phyloP scores from a whole-genome alignment of 2,329 filamentous ascomycete species.

The Aspergillus sp. region DNA sequence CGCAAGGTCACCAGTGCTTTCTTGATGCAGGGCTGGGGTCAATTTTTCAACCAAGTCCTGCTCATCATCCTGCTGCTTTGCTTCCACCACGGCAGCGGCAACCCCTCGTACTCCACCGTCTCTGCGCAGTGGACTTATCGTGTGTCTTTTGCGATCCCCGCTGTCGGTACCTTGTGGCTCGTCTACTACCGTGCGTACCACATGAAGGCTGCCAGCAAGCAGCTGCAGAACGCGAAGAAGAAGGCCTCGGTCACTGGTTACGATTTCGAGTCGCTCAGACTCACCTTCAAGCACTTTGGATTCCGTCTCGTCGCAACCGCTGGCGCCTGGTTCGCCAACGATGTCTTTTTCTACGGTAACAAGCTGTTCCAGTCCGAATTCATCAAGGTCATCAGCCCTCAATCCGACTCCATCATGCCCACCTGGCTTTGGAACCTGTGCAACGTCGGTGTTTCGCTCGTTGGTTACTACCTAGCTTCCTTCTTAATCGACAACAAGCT shows the following conservation, averaged over 20 bases:
- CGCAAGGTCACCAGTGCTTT: slow-evolving; percentile 95
- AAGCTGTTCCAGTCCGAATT: slow-evolving; percentile 95
- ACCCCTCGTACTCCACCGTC: slow-evolving; percentile 74
- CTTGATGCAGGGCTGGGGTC: slow-evolving; percentile 98
- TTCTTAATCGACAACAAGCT: slow-evolving; percentile 94
- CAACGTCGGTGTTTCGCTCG: slow-evolving; percentile 83
- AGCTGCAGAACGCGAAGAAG: slow-evolving; percentile 79
- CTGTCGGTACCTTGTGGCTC: slow-evolving; percentile 87
- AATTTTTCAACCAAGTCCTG: slow-evolving; percentile 89
- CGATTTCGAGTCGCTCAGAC: slow-evolving; percentile 76
- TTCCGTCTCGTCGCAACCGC: slow-evolving; percentile 83
- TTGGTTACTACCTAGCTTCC: slow-evolving; percentile 86
- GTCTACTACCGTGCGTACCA: slow-evolving; percentile 95
- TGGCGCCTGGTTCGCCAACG: slow-evolving; percentile 91
- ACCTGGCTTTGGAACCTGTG: slow-evolving; percentile 90
- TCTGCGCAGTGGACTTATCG: slow-evolving; percentile 89
- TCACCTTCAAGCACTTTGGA: slow-evolving; percentile 81
- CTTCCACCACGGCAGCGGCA: slow-evolving; percentile 77
- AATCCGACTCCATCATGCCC: slow-evolving; percentile 72
- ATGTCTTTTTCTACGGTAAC: slow-evolving; percentile 99
- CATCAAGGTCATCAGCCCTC: slow-evolving; percentile 74
- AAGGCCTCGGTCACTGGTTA: slow-evolving; percentile 87
- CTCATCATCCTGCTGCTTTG: slow-evolving; percentile 83
- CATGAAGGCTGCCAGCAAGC: slow-evolving; percentile 85
- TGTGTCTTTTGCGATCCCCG: slow-evolving; percentile 86